Base-by-base conservation (phyloP, 768 basidiomycete genomes). In the Rhodotorula sphaerocarpa region DNA sequence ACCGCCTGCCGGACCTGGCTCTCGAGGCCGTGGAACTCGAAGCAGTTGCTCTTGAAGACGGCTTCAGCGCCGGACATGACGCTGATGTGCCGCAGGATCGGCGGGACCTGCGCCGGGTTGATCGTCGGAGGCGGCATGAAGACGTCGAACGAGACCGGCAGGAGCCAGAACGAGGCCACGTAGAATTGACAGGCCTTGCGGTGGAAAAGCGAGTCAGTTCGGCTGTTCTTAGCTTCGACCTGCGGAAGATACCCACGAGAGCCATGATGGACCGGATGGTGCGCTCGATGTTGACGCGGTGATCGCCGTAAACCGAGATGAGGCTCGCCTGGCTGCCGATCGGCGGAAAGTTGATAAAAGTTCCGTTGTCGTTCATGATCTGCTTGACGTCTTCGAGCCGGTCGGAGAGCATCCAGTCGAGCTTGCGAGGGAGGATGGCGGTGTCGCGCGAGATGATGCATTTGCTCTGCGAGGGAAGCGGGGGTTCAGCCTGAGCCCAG, bases 341-440 rank as follows among this genome's bases (percentile, higher is more conserved):
- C 39, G 88, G 81, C 18, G 93, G 91, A 70, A 95, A 88, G 72
- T 90, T 87, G 66, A 99, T 87, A 74, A 87, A 96, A 7, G 92
- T 93, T 11, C 89, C 90, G 67, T 96, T 96, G 78, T 99, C 93
- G 70, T 82, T 84, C 91, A 95, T 96, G 73, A 91, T 82, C 7
- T 84, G 80, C 76, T 85, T 90, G 72, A 99, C 79, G 66, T 97
- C 93, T 33, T 96, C 92, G 16, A 86, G 79, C n/a, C 88, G 84
- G 75, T 99, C 90, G n/a, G 87, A 88, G 57, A 95, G 83, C 83
- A 99, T 86, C 92, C 93, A 96, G 72, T 99, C 93, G 65, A 99
- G 80, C 75, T 99, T 99, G 66, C 93, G 86, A 59, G 93, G 93
- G 28, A 95, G 81, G 58, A 96, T 87, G 9, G 90, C 88, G 21